Evolutionary conservation across 495 filamentous ascomycete species (phyloP).

Genomic region (Neurospora sp.): DNA sequence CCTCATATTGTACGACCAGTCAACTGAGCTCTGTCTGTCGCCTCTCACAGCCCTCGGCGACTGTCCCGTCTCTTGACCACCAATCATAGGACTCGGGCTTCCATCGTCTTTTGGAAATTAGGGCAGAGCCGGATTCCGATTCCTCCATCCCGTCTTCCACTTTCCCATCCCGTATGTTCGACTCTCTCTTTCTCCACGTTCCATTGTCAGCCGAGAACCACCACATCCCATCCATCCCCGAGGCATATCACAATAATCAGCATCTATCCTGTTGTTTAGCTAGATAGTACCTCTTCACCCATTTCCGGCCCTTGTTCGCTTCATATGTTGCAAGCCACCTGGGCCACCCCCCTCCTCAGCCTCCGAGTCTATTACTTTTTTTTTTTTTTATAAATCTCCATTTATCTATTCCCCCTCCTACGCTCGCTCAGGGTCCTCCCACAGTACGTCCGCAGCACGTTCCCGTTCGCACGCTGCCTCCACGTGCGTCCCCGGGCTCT

Average conservation of each 20-base stretch:
- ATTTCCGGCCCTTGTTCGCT: neutral
- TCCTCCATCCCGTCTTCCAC: neutral
- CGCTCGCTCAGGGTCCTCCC: neutral
- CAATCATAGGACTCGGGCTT: neutral
- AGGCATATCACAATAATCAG: no score
- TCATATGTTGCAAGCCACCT: neutral
- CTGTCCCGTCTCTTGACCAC: neutral
- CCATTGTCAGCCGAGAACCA: neutral
- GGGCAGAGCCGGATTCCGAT: neutral
- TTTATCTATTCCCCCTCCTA: neutral
- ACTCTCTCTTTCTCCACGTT: neutral
- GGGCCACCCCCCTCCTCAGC: neutral
- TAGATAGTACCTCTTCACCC: neutral
- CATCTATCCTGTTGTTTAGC: neutral
- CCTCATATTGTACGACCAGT: neutral
- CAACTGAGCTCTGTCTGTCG: neutral
- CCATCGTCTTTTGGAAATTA: neutral
- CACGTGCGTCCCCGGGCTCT: neutral
- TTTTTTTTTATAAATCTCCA: neutral
- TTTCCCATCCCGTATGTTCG: neutral
- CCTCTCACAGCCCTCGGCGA: conserved; percentile 1
- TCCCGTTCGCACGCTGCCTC: neutral
- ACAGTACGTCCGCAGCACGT: neutral
- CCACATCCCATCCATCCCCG: neutral
- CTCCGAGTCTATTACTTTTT: neutral